Conservation (phyloP, 176 grass and related monocot genomes). For the Raddia guianensis region DNA sequence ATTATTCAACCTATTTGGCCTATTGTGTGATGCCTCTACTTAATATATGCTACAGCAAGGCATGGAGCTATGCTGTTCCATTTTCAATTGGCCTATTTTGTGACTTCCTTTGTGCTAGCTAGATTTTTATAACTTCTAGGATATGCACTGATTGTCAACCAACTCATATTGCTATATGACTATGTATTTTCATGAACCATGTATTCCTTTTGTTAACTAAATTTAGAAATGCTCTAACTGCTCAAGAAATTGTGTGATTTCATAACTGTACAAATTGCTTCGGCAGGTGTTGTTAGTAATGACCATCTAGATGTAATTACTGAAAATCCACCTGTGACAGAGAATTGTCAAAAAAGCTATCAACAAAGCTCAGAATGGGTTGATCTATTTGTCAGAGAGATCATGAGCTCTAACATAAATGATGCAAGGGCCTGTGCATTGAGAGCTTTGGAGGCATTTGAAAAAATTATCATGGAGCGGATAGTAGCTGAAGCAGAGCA, state of each 20-base stretch:
- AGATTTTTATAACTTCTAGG: slow-evolving; percentile 15
- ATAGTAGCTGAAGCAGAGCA: slow-evolving; percentile 55
- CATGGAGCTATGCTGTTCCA: neutral
- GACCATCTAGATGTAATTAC: slow-evolving; percentile 39
- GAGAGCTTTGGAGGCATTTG: slow-evolving; percentile 68
- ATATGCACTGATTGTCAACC: neutral
- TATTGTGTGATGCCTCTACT: too few species aligned
- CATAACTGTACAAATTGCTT: slow-evolving; percentile 8
- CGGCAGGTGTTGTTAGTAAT: slow-evolving; percentile 52
- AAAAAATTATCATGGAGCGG: slow-evolving; percentile 60
- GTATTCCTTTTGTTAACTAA: slow-evolving; percentile 7
- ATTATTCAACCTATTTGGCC: neutral
- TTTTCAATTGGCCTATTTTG: neutral
- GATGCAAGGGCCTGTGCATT: slow-evolving; percentile 67
- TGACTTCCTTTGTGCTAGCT: slow-evolving; percentile 3
- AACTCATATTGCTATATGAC: neutral
- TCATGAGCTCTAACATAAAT: slow-evolving; percentile 73
- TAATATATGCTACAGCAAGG: slow-evolving; percentile 19
- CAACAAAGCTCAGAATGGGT: slow-evolving; percentile 64
- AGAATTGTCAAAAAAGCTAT: slow-evolving; percentile 42
- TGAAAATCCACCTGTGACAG: slow-evolving; percentile 41
- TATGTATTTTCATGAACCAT: neutral
- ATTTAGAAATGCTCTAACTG: neutral
- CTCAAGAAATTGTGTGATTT: neutral
- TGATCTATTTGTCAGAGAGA: slow-evolving; percentile 86